phyloP scores from a whole-genome alignment of 2,329 filamentous ascomycete genomes.

The Seiridium cupressi region DNA sequence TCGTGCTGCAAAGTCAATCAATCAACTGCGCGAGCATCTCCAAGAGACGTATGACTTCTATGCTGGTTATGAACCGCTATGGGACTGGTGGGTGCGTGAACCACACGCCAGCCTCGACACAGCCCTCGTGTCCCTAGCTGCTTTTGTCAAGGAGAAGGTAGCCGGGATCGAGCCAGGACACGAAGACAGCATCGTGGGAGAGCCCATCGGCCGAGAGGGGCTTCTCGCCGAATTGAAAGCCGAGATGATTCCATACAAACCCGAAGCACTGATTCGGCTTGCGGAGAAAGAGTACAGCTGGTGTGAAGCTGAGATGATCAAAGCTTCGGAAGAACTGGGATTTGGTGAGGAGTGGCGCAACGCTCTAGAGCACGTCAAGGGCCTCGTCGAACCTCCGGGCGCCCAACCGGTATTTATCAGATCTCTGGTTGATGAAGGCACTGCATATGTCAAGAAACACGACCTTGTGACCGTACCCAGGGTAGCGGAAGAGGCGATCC shows the following conservation, averaged over 20 bases:
- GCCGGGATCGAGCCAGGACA: slow-evolving; percentile 42
- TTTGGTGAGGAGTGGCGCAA: slow-evolving; percentile 47
- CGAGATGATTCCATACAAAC: slow-evolving; percentile 58
- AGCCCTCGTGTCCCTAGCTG: slow-evolving; percentile 35
- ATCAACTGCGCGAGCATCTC: slow-evolving; percentile 38
- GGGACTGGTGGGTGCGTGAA: slow-evolving; percentile 53
- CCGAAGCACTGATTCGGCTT: slow-evolving; percentile 53
- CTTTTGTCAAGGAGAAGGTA: slow-evolving; percentile 33
- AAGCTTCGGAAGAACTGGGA: slow-evolving; percentile 46
- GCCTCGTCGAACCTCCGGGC: slow-evolving; percentile 50
- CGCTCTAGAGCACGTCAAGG: slow-evolving; percentile 56
- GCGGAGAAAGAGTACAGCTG: slow-evolving; percentile 51
- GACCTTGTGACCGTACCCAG: slow-evolving; percentile 54
- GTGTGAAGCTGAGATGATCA: slow-evolving; percentile 55
- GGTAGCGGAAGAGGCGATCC: slow-evolving; percentile 51
- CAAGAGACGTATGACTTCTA: slow-evolving; percentile 50
- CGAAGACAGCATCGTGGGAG: slow-evolving; percentile 51
- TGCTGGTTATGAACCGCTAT: slow-evolving; percentile 52
- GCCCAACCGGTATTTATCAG: slow-evolving; percentile 51
- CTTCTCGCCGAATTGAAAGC: slow-evolving; percentile 50
- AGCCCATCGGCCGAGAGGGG: slow-evolving; percentile 52
- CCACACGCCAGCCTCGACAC: slow-evolving; percentile 40
- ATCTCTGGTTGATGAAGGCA: slow-evolving; percentile 48
- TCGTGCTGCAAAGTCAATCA: slow-evolving; percentile 42
- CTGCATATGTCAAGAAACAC: slow-evolving; percentile 49